Evolutionary conservation across 192 early-diverging fungal genomes (phyloP).

Genomic region (Umbelopsis sp.): DNA sequence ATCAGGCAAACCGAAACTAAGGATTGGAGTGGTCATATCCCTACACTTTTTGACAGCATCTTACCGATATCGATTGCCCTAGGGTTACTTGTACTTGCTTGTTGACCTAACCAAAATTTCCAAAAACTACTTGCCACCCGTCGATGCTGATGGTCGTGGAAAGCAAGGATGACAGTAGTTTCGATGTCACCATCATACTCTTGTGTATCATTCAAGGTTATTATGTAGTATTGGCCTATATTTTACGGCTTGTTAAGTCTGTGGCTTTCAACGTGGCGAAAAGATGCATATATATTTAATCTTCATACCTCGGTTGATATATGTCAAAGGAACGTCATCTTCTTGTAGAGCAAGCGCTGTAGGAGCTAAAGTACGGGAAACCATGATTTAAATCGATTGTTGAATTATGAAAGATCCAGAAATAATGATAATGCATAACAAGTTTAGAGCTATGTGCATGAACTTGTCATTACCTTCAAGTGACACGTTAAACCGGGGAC

Average conservation of each 20-base stretch:
- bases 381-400: not conserved
- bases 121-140: conserved; percentile 64
- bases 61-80: conserved; percentile 68
- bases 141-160: conserved; percentile 72
- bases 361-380: conserved; percentile 33
- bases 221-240: conserved; percentile 59
- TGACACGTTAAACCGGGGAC: conserved; percentile 5
- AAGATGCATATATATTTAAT: not conserved
- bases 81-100: conserved; percentile 54
- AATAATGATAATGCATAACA: not conserved
- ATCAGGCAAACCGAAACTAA: not conserved
- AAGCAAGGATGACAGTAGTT: conserved; percentile 62
- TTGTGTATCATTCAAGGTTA: conserved; percentile 53
- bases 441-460: not conserved
- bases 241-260: not conserved
- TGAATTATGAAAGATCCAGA: not conserved
- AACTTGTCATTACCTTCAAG: conserved; percentile 16
- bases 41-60: not conserved
- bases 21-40: not conserved
- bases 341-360: conserved; percentile 53
- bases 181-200: conserved; percentile 48
- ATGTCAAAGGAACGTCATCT: conserved; percentile 65
- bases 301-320: conserved; percentile 75
- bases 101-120: conserved; percentile 77
- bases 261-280: not conserved